These are phyloP conservation scores for Aeschynomene evenia DNA, from an alignment of 306 rosid genomes.

Conservation along the genomic window DNA sequence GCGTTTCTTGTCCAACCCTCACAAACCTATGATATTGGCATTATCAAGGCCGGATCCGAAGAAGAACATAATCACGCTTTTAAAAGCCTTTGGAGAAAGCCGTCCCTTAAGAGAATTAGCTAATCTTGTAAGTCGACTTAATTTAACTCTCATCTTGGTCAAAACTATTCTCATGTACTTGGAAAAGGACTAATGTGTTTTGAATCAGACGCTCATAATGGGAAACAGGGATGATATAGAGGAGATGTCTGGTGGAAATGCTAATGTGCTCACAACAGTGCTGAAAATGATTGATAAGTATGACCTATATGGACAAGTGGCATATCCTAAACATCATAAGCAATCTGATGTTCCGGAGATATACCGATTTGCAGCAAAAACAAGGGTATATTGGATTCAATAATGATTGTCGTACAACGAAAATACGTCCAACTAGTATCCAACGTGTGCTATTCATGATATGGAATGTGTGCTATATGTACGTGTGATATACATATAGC, in stretches of 20 bases:
- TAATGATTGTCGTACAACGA: too few relatives aligned
- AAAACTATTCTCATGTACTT: background rate
- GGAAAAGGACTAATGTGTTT: constrained; percentile 30
- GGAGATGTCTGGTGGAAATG: constrained; percentile 78
- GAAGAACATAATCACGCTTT: constrained; percentile 81
- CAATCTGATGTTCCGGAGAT: constrained; percentile 94
- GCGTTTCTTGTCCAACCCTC: constrained; percentile 88
- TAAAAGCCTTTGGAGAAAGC: constrained; percentile 88
- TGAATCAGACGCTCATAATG: constrained; percentile 70
- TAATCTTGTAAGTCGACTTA: constrained; percentile 67
- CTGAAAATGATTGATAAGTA: constrained; percentile 81
- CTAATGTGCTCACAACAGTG: constrained; percentile 73
- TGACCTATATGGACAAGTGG: constrained; percentile 87
- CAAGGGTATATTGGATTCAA: constrained; percentile 60
- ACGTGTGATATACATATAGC: too few relatives aligned
- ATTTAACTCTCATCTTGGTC: background rate
- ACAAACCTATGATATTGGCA: constrained; percentile 89
- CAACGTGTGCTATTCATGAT: too few relatives aligned
- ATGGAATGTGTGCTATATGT: too few relatives aligned
- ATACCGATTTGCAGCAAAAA: constrained; percentile 78
- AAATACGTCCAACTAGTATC: too few relatives aligned
- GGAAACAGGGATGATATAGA: constrained; percentile 87
- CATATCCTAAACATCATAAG: constrained; percentile 90
- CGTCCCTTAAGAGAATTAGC: constrained; percentile 82
- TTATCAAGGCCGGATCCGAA: constrained; percentile 91